phyloP scores from a whole-genome alignment of 2,329 filamentous ascomycete genomes.

The Xylariaceae sp. region DNA sequence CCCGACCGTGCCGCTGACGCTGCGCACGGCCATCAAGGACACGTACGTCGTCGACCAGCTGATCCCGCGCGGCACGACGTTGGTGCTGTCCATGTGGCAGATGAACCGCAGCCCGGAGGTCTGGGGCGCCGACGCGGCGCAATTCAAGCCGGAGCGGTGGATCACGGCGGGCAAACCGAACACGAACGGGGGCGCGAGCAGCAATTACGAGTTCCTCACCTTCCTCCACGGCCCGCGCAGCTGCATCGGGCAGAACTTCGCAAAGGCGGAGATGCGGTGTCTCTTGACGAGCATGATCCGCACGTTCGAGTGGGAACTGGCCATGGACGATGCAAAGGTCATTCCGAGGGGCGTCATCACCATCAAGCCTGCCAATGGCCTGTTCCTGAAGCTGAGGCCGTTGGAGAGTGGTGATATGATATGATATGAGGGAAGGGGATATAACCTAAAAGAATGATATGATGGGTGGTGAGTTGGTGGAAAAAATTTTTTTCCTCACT shows the following conservation, averaged over 20 bases:
- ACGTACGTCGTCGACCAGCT: conserved; percentile 52
- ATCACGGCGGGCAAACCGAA: conserved; percentile 42
- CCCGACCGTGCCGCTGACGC: conserved; percentile 59
- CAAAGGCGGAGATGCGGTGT: conserved; percentile 68
- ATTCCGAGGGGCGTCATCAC: conserved; percentile 61
- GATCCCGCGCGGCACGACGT: conserved; percentile 59
- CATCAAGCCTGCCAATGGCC: conserved; percentile 58
- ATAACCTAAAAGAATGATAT: too few relatives aligned
- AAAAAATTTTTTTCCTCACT: too few relatives aligned
- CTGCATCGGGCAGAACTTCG: conserved; percentile 68
- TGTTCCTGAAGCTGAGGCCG: conserved; percentile 41
- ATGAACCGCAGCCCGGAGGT: conserved; percentile 58
- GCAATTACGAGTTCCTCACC: conserved; percentile 63
- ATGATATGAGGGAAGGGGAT: too few relatives aligned
- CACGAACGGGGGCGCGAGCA: conserved; percentile 59
- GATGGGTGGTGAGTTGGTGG: too few relatives aligned
- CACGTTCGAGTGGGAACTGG: conserved; percentile 51
- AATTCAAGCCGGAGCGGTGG: conserved; percentile 68
- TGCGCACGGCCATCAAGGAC: conserved; percentile 53
- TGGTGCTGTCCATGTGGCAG: conserved; percentile 54
- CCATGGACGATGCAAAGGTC: conserved; percentile 55
- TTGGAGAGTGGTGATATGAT: too few relatives aligned
- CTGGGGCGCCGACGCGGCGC: conserved; percentile 62
- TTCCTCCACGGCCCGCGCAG: conserved; percentile 66
- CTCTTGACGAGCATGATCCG: conserved; percentile 63